A percentile compares a stretch with the other conserved stretches of the same genome.
Evolutionary conservation across 495 filamentous ascomycete genomes (phyloP).

Genomic region (Trichoderma reesei): DNA sequence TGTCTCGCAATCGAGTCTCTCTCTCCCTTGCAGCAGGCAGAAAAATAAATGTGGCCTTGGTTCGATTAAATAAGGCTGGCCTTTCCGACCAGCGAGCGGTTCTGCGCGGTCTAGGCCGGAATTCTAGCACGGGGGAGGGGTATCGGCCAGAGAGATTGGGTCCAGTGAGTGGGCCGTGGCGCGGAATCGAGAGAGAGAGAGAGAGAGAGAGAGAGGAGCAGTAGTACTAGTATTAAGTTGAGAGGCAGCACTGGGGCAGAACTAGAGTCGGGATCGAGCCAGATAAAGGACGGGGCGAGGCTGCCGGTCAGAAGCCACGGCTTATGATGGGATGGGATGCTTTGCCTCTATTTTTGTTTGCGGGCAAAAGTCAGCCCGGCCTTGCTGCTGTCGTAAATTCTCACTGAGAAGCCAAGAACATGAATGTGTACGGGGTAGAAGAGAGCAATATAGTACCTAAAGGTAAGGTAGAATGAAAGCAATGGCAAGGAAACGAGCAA

Average conservation of each 20-base stretch:
- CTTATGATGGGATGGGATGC: too few relatives aligned
- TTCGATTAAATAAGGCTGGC: slow-evolving; percentile 7
- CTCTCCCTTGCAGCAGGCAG: not conserved
- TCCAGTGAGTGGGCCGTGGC: slow-evolving; percentile 5
- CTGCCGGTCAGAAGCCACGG: too few relatives aligned
- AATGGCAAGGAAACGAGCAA: too few relatives aligned
- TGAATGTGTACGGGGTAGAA: too few relatives aligned
- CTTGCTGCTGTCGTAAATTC: too few relatives aligned
- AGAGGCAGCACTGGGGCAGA: too few relatives aligned
- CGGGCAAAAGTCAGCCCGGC: not conserved
- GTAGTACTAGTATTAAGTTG: too few relatives aligned
- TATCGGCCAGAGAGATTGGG: not conserved
- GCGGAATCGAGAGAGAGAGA: not conserved
- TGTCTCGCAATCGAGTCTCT: not conserved
- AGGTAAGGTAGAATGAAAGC: too few relatives aligned
- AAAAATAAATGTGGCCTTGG: not conserved
- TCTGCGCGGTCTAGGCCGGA: slow-evolving; percentile 2
- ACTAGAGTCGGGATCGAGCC: too few relatives aligned
- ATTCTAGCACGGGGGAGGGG: not conserved
- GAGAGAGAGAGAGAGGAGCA: too few relatives aligned
- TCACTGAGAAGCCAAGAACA: not conserved
- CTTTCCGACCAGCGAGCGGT: not conserved
- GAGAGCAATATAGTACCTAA: too few relatives aligned
- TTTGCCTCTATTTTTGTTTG: not conserved
- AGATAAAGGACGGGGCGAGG: too few relatives aligned